Conservation (phyloP, 2,329 filamentous ascomycete species). For the Aspergillus sp. region DNA sequence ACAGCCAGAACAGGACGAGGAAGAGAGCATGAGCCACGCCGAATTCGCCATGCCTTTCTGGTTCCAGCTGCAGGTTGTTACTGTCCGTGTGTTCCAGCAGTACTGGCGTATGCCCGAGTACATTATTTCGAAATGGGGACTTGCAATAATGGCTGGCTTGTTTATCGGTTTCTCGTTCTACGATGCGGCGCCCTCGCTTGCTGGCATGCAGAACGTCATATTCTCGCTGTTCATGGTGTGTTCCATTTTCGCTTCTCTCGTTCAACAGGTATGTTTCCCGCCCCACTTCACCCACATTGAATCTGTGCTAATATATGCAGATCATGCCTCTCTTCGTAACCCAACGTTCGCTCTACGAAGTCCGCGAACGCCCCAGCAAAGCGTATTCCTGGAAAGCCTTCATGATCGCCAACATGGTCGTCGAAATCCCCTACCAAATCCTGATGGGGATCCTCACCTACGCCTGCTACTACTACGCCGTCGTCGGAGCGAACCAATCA, state of each 20-base stretch:
- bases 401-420: slow-evolving; percentile 79
- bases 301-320: slow-evolving; percentile 29
- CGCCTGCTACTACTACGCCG: slow-evolving; percentile 8
- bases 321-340: slow-evolving; percentile 81
- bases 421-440: slow-evolving; percentile 84
- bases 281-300: background rate
- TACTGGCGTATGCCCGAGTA: slow-evolving; percentile 88
- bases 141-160: slow-evolving; percentile 65
- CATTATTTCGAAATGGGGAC: slow-evolving; percentile 76
- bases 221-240: slow-evolving; percentile 82
- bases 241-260: slow-evolving; percentile 65
- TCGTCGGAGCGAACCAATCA: background rate
- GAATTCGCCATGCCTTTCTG: slow-evolving; percentile 78
- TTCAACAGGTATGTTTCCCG: slow-evolving; percentile 24
- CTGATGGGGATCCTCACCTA: slow-evolving; percentile 67
- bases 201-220: slow-evolving; percentile 83
- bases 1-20: background rate
- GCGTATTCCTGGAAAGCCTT: slow-evolving; percentile 86
- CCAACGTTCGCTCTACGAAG: slow-evolving; percentile 80
- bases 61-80: slow-evolving; percentile 68
- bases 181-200: slow-evolving; percentile 69
- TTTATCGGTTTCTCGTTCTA: slow-evolving; percentile 86
- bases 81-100: slow-evolving; percentile 78
- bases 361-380: slow-evolving; percentile 81
- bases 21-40: background rate